phyloP scores from a whole-genome alignment of 2,329 filamentous ascomycete genomes.

The Lasiodiplodia citricola region DNA sequence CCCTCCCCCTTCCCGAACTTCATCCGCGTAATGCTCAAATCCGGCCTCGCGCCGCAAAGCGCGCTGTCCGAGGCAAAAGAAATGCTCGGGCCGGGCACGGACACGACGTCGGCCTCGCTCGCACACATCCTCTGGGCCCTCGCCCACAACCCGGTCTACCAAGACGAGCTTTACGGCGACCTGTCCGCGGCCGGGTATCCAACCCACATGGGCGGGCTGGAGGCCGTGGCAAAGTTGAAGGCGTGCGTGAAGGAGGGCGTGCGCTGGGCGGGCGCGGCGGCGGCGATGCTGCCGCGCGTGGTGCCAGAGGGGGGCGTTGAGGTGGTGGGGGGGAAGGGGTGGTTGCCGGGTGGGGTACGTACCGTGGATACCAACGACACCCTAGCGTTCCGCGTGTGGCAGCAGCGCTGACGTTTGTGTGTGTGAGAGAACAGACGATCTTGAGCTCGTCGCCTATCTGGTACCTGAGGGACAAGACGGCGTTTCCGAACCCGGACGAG shows the following conservation, averaged over 20 bases:
- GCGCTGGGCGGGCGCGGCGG: conserved; percentile 5
- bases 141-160: conserved; percentile 3
- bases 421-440: background rate
- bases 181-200: background rate
- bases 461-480: conserved; percentile 17
- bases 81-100: conserved; percentile 9
- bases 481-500: conserved; percentile 9
- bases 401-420: no score
- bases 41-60: background rate
- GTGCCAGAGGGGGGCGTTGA: conserved; percentile 1
- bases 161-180: background rate
- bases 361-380: background rate
- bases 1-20: background rate
- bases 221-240: background rate
- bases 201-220: background rate
- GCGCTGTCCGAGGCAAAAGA: conserved; percentile 5
- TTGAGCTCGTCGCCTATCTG: conserved; percentile 16
- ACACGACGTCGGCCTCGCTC: conserved; percentile 5
- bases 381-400: no score
- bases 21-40: conserved; percentile 6
- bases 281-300: conserved; percentile 8
- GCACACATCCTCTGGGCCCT: conserved; percentile 11
- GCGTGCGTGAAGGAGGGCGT: conserved; percentile 8
- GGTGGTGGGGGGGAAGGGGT: background rate
- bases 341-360: conserved; percentile 1